Evolutionary conservation across 805 yeast genomes (phyloP), one percentile per base, ranked within the genome.

Genomic region (Kuraishia cidri): DNA sequence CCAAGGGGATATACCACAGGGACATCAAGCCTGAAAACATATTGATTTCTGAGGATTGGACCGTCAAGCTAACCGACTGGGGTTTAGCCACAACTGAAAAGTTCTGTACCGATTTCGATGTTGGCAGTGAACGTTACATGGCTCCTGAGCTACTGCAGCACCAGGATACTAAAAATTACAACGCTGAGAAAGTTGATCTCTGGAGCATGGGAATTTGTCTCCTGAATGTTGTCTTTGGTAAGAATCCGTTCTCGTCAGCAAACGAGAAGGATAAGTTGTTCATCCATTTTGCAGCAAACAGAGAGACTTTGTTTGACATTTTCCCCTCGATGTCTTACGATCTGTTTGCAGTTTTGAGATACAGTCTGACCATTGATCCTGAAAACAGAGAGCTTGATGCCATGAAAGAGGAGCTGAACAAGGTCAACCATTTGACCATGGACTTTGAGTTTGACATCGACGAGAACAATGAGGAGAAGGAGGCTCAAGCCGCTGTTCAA

Each of bases 241-340:
- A 64, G 24, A 55, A 72, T 31, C 77, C 77, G 2, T 72, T 72
- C 52, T 61, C 66, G 41, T 61, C 64, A 26, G 60, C 62, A 4
- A 34, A 19, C 21, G 31, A 37, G 15, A 28, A 36, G 3, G 97
- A 87, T 58, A 83, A 82, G 48, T 61, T 88, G 32, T 88, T 87
- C 54, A 60, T 82, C 45, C 88, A 85, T 56, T 88, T 83, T 62
- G 88, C 90, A 9, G 72, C 80, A 22, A 83, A 84, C 47, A 72
- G 96, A 44, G 97, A 90, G 54, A 81, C 94, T 2, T 62, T 90
- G 30, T 87, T 86, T 58, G 97, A 90, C 58, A 82, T 87, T 26
- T 90, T 88, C 53, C 87, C 95, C 12, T 64, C 87, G 4, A 79
- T 90, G 86, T 75, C 92, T 33, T 76, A 74, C 33, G 96, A 87